Evolutionary conservation across 768 basidiomycete genomes (phyloP).

Genomic region (Agaricus blazei): DNA sequence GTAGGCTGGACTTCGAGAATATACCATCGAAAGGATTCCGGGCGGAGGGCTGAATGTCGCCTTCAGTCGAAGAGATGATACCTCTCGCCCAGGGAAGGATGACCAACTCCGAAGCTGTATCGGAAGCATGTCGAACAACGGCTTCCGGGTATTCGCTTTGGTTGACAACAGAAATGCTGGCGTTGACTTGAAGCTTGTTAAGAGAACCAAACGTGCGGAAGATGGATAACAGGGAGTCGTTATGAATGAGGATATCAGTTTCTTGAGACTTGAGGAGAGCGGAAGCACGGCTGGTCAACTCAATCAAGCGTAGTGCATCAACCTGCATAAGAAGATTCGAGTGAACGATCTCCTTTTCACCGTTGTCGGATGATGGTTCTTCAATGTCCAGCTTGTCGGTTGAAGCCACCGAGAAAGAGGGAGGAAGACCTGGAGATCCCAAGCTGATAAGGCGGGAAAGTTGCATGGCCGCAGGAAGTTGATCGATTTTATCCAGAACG

Average conservation of each 20-base stretch:
- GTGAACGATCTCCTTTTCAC: neutral
- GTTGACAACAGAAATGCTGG: constrained; percentile 73
- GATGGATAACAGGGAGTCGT: constrained; percentile 68
- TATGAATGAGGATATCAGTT: constrained; percentile 61
- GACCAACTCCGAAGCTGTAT: constrained; percentile 63
- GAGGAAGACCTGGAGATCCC: neutral
- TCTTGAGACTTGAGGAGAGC: constrained; percentile 80
- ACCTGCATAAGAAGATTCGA: constrained; percentile 34
- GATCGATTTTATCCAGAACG: constrained; percentile 77
- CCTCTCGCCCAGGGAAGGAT: constrained; percentile 80
- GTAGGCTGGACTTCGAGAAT: constrained; percentile 48
- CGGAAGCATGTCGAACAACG: constrained; percentile 56
- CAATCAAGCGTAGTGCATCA: constrained; percentile 83
- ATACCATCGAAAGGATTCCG: constrained; percentile 75
- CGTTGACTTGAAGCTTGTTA: constrained; percentile 58
- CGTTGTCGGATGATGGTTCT: neutral
- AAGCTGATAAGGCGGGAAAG: constrained; percentile 67
- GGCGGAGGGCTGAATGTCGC: constrained; percentile 23
- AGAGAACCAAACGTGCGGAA: constrained; percentile 77
- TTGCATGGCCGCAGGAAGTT: constrained; percentile 79
- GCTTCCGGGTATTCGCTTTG: constrained; percentile 65
- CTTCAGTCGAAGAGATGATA: constrained; percentile 18
- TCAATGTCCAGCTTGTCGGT: constrained; percentile 24
- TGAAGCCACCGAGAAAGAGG: constrained; percentile 6
- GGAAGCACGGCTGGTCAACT: constrained; percentile 84